Conservation (phyloP, 306 rosid genomes). For the Vigna angularis region DNA sequence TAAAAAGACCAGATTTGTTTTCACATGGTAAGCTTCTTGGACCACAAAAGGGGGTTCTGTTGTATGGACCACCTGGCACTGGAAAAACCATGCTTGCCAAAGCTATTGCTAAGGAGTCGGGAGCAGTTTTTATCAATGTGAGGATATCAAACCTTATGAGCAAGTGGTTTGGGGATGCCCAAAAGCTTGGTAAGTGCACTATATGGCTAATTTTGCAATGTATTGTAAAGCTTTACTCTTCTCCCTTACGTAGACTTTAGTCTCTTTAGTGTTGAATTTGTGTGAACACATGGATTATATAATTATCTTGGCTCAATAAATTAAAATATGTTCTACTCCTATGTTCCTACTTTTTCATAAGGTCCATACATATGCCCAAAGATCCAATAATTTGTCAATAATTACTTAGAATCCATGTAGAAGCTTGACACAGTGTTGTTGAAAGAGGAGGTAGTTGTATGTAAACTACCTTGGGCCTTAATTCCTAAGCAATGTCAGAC, state of each 20-base stretch:
- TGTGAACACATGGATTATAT: background rate
- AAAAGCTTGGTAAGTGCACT: constrained; percentile 84
- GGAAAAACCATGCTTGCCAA: constrained; percentile 99
- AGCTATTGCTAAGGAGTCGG: constrained; percentile 97
- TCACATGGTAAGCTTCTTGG: constrained; percentile 89
- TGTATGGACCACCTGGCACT: constrained; percentile 98
- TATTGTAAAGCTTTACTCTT: constrained; percentile 3
- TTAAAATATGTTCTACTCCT: background rate
- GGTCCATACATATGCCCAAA: background rate
- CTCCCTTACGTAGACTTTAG: background rate
- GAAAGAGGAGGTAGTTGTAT: too few relatives aligned
- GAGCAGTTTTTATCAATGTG: constrained; percentile 93
- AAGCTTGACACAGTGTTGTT: constrained; percentile 11
- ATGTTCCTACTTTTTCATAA: background rate
- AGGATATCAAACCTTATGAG: constrained; percentile 97
- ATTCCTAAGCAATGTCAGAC: too few relatives aligned
- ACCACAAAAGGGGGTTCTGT: constrained; percentile 92
- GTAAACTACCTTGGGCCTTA: too few relatives aligned
- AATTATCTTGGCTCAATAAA: background rate
- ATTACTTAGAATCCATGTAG: background rate
- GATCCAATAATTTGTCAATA: background rate
- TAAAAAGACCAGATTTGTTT: constrained; percentile 83
- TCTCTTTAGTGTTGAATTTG: background rate
- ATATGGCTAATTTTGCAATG: constrained; percentile 11
- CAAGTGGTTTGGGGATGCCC: constrained; percentile 99